phyloP scores from a whole-genome alignment of 768 basidiomycete species.

The Phlebiopsis flavidoalba region DNA sequence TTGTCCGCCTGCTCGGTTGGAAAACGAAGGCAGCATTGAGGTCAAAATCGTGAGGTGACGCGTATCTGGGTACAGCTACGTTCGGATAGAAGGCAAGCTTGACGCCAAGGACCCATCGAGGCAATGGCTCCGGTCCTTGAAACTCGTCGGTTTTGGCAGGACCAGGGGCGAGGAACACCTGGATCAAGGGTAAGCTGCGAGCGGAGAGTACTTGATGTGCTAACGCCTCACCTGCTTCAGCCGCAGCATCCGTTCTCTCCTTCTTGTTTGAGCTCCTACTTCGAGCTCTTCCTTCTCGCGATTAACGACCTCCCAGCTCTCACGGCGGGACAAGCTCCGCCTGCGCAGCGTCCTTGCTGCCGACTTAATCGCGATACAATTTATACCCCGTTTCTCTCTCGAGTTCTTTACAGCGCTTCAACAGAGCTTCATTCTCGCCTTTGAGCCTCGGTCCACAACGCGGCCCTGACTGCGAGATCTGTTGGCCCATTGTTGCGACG shows the following conservation, averaged over 20 bases:
- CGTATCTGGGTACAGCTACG: conserved; percentile 60
- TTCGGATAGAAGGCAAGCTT: conserved; percentile 90
- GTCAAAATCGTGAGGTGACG: conserved; percentile 85
- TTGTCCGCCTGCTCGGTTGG: conserved; percentile 42
- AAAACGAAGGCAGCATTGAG: conserved; percentile 85
- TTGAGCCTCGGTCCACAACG: conserved; percentile 75
- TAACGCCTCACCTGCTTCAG: conserved; percentile 58
- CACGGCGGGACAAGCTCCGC: conserved; percentile 63
- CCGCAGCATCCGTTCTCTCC: conserved; percentile 46
- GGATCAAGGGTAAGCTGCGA: not conserved
- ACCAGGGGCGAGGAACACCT: too few species aligned
- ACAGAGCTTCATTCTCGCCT: conserved; percentile 78
- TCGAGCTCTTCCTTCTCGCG: conserved; percentile 68
- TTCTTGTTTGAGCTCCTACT: conserved; percentile 52
- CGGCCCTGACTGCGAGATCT: conserved; percentile 70
- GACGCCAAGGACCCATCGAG: conserved; percentile 71
- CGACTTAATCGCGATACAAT: too few species aligned
- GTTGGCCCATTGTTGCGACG: conserved; percentile 73
- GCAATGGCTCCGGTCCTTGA: conserved; percentile 78
- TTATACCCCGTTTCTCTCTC: conserved; percentile 34
- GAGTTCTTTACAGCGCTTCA: conserved; percentile 59
- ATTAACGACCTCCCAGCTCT: conserved; percentile 70
- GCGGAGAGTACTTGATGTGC: not conserved
- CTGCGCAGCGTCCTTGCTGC: conserved; percentile 7
- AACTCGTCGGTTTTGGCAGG: conserved; percentile 86